Base-by-base conservation (phyloP, 495 filamentous ascomycete species). In the Tetracladium marchalianum region DNA sequence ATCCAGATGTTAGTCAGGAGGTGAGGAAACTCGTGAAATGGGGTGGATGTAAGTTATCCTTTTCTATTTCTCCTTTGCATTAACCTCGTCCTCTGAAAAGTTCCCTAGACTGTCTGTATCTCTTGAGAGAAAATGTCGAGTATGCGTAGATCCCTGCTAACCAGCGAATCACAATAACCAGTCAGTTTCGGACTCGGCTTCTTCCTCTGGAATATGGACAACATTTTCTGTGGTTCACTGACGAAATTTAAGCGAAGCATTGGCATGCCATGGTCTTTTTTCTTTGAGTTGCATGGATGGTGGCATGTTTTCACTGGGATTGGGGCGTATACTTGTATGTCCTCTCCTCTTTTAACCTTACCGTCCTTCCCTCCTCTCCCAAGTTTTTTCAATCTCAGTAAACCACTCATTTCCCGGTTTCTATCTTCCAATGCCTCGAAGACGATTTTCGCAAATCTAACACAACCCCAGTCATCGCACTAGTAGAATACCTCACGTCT, bases 261-360 rank as follows among this genome's bases (percentile, higher is more conserved):
- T 12, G 74, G 74, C 1, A 54, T 75, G 48, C 77, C 75, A 1
- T 75, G 61, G 68, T 69, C 66, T 19, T 73, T 70, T 49, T 17
- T 75, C 1, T 51, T 79, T 1, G 76, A 78, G 54, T 54, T 80
- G 13, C 77, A 82, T 57, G 76, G 77, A 16, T 82, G 73, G 72
- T 78, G 74, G 77, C 75, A 77, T 59, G 58, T 78, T 17, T 62
- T 72, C 34, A 77, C 73, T 3, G 73, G 67, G 2, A 59, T 73
- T 12, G 66, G 69, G 6, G 72, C 73, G 19, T 59, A 59, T 46
- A 56, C 51, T 11, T 54, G 47, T 55, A 43, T 18, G 45, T 50
- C 19, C 18, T 16, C 36, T 32, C 8, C 32, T 17, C 35, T 10
- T 1, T 43, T 19, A n/a, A n/a, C 46, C 27, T 36, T 9, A 3